phyloP scores from a whole-genome alignment of 441 rosid genomes.

The Croton setiger region DNA sequence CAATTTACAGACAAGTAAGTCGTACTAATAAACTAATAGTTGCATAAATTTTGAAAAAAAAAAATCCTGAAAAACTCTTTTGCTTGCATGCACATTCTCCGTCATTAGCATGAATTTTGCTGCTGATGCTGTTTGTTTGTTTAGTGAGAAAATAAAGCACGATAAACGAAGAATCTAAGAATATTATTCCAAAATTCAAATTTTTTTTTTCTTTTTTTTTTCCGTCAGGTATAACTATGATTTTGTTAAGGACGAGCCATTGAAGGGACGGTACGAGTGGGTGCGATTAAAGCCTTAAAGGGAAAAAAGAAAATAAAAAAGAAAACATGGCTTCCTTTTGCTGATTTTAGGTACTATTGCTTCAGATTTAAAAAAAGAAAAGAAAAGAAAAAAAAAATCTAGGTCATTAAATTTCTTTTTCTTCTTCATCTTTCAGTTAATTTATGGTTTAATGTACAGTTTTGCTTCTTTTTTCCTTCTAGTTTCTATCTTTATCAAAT shows the following conservation, averaged over 20 bases:
- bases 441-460: slow-evolving; percentile 29
- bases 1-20: slow-evolving; percentile 60
- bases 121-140: slow-evolving; percentile 13
- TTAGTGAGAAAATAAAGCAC: slow-evolving; percentile 14
- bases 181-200: not conserved
- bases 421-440: not conserved
- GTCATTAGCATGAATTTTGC: not conserved
- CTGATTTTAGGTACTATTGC: not conserved
- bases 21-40: not conserved
- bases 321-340: slow-evolving; percentile 5
- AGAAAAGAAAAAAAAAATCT: too few species aligned
- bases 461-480: not conserved
- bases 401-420: too few species aligned
- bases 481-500: not conserved
- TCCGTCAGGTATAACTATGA: slow-evolving; percentile 74
- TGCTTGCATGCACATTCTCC: slow-evolving; percentile 11
- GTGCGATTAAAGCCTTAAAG: slow-evolving; percentile 34
- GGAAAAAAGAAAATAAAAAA: slow-evolving; percentile 4
- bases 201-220: not conserved
- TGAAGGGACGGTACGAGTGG: slow-evolving; percentile 90
- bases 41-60: not conserved
- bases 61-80: not conserved
- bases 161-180: not conserved
- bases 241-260: slow-evolving; percentile 60
- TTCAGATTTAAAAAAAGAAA: not conserved